Evolutionary conservation across 139 green algal species (phyloP).

Genomic region (Tetraselmis striata): DNA sequence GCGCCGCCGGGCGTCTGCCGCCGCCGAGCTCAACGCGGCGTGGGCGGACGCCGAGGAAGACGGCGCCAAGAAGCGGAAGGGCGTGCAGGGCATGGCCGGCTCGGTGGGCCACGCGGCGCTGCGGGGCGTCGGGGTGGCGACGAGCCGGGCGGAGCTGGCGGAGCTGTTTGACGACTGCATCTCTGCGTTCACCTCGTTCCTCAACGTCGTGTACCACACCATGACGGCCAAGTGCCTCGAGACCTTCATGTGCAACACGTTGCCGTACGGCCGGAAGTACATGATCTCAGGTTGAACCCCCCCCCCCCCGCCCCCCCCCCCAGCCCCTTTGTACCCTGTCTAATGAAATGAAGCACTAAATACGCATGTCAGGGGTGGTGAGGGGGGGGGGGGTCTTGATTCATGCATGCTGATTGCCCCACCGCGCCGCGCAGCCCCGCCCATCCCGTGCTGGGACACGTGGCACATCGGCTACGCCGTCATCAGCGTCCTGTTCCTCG

Average conservation of each 20-base stretch:
- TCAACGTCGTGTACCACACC: background rate
- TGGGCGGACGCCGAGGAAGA: background rate
- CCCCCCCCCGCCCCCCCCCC: no score
- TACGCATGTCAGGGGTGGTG: no score
- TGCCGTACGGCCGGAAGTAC: background rate
- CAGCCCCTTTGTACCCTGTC: no score
- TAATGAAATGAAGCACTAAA: no score
- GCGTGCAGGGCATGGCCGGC: background rate
- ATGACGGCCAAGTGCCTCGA: background rate
- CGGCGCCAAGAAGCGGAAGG: background rate
- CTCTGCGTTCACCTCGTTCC: background rate
- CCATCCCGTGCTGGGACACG: background rate
- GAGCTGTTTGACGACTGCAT: background rate
- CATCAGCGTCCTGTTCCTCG: background rate
- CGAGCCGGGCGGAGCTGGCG: background rate
- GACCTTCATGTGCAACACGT: background rate
- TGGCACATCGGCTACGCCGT: background rate
- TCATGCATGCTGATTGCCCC: no score
- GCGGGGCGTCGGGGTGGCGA: background rate
- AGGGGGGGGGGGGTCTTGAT: no score
- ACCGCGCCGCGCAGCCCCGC: background rate
- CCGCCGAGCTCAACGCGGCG: background rate
- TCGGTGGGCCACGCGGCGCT: background rate
- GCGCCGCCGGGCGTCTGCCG: no score
- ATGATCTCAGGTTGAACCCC: background rate